Conservation (phyloP, 2,329 filamentous ascomycete genomes). For the Monosporascus sp. region DNA sequence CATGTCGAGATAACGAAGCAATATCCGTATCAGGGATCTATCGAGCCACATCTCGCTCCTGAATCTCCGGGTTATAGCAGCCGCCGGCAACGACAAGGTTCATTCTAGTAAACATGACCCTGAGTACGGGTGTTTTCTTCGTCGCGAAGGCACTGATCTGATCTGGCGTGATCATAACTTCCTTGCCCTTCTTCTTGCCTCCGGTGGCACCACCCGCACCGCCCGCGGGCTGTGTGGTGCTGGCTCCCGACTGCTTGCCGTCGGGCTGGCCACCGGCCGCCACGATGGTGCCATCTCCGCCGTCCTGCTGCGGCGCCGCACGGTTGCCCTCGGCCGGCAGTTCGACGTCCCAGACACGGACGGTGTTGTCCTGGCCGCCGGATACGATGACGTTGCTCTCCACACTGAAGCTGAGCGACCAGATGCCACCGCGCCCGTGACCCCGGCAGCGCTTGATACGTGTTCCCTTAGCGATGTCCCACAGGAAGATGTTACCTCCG, state of each 20-base stretch:
- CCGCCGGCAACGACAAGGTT: slow-evolving; percentile 87
- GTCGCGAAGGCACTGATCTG: slow-evolving; percentile 94
- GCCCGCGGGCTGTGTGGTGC: slow-evolving; percentile 24
- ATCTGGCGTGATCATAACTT: slow-evolving; percentile 83
- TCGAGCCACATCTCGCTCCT: slow-evolving; percentile 17
- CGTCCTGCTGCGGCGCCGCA: slow-evolving; percentile 31
- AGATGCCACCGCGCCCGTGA: slow-evolving; percentile 89
- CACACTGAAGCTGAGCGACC: slow-evolving; percentile 87
- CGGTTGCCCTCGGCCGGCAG: slow-evolving; percentile 57
- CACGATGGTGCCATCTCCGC: slow-evolving; percentile 34
- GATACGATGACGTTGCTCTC: slow-evolving; percentile 89
- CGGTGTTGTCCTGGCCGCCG: slow-evolving; percentile 85
- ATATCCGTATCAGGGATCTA: slow-evolving; percentile 5
- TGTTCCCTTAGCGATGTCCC: slow-evolving; percentile 84
- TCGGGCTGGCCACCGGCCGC: slow-evolving; percentile 36
- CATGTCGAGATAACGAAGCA: too few species aligned
- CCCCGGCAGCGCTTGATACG: slow-evolving; percentile 90
- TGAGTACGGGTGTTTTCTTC: slow-evolving; percentile 92
- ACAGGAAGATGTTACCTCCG: slow-evolving; percentile 85
- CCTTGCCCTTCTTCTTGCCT: slow-evolving; percentile 76
- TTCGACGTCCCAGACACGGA: slow-evolving; percentile 89
- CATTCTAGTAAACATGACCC: slow-evolving; percentile 91
- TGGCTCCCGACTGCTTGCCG: slow-evolving; percentile 28
- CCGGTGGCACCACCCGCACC: slow-evolving; percentile 18
- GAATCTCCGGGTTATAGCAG: slow-evolving; percentile 51